phyloP scores from a whole-genome alignment of 805 yeast genomes.

The Ogataea angusta region DNA sequence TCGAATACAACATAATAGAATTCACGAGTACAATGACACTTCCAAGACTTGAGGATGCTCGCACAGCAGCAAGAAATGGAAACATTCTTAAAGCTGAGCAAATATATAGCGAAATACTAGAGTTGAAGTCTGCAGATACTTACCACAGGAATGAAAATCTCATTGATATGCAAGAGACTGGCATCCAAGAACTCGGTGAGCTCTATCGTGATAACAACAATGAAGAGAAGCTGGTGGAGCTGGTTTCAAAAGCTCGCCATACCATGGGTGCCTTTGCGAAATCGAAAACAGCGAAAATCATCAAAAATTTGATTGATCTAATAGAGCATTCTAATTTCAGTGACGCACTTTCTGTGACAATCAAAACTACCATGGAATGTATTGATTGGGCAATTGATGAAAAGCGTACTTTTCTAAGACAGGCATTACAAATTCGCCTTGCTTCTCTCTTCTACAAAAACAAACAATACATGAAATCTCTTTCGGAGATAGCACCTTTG shows the following conservation, averaged over 20 bases:
- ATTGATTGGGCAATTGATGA: constrained; percentile 84
- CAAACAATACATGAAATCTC: constrained; percentile 61
- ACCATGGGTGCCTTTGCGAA: constrained; percentile 78
- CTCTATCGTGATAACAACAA: constrained; percentile 54
- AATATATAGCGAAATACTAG: constrained; percentile 51
- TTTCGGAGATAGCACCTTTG: constrained; percentile 66
- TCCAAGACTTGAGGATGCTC: constrained; percentile 53
- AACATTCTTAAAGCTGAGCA: constrained; percentile 57
- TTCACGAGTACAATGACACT: constrained; percentile 25
- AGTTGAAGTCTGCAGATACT: constrained; percentile 15
- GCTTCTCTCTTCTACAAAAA: constrained; percentile 71
- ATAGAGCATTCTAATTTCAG: constrained; percentile 54
- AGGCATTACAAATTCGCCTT: constrained; percentile 79
- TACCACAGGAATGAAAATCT: constrained; percentile 35
- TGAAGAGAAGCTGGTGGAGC: constrained; percentile 49
- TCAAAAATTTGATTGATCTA: constrained; percentile 74
- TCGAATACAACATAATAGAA: neutral
- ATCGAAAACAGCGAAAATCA: constrained; percentile 90
- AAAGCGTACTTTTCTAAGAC: constrained; percentile 85
- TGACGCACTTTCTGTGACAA: constrained; percentile 63
- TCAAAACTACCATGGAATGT: constrained; percentile 68
- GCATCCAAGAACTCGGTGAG: constrained; percentile 73
- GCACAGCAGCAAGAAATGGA: constrained; percentile 49
- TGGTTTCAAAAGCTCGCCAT: constrained; percentile 65
- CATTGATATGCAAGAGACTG: constrained; percentile 58